Base-by-base conservation (phyloP, 2,329 filamentous ascomycete species). In the Ampelomyces quisqualis region DNA sequence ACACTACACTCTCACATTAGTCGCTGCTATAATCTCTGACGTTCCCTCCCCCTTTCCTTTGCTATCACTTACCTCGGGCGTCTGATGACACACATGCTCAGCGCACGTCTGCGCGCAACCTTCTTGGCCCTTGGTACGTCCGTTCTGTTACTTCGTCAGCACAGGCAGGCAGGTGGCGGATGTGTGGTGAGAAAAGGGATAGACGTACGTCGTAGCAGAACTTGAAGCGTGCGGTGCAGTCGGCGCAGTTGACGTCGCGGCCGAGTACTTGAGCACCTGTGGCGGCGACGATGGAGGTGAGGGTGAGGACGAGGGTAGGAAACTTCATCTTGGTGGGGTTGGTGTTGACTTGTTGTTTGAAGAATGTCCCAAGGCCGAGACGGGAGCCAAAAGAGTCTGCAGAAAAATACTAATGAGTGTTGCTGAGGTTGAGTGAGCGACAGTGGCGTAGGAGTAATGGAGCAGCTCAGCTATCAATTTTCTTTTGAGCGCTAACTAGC, bases 31-130 rank as follows among this genome's bases (percentile, higher is more conserved):
- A 20, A 4, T 7, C 3, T 3, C 7, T 1, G 3, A 13, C 8
- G 30, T 14, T 5, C 18, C 5, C 1, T 17, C 11, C n/a, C 7
- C n/a, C 13, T 14, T 5, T 4, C 10, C 10, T 26, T 14, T 14
- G n/a, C 13, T 7, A 11, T 17, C 9, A 11, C 36, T 41, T 40
- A 39, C 41, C 30, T 21, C 44, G 18, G 17, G 37, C n/a, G 41
- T 21, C 7, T 36, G 24, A 7, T 45, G 34, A 31, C 51, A 55
- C 14, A 55, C 47, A 35, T 51, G 47, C 26, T 55, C 45, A 8
- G 42, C 39, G 22, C 49, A 55, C 6, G 49, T 53, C 35, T 45
- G 30, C 17, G 32, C 38, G 26, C 47, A 50, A 5, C 51, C 49
- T 2, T 15, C 10, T 18, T 53, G 44, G 15, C 45, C 45, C 3